Evolutionary conservation across 169 alveolate genomes (phyloP), one percentile per base, ranked within the genome.

Genomic region (Eimeria praecox): DNA sequence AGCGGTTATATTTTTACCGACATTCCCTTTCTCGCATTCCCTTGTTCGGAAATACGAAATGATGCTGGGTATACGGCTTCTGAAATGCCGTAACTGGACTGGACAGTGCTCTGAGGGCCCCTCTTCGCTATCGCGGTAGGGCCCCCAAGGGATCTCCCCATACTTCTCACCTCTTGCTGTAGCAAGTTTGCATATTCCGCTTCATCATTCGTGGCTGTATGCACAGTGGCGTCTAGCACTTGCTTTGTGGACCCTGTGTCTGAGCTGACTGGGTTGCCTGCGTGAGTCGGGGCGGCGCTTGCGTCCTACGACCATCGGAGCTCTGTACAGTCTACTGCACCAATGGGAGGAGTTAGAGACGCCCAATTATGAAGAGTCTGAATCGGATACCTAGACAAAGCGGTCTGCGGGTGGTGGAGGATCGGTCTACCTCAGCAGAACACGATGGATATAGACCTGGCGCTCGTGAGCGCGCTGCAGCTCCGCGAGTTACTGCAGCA

Each of bases 401-500:
- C 2, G 40, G 87, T 27, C 64, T 18, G 22, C 18, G 12, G 64
- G 59, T 9, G 90, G 73, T 18, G 35, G 71, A 82, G 89, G 42
- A 5, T 35, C 9, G 24, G 69, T 27, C 35, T 20, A 33, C 75
- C 22, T 8, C 52, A 10, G 54, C 69, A 9, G 62, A 46, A 20
- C 46, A 62, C 54, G 33, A 86, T 86, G 93, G 93, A 86, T 86
- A 64, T 62, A 18, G 93, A 86, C 77, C 40, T 86, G 82, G 93
- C 93, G 18, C 93, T 86, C 82, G 93, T 86, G 82, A 62, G 93
- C 80, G 93, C 93, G 62, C 93, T 86, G 93, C 93, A 86, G 93
- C 93, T 86, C 80, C 93, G 93, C 64, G 93, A 86, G 93, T 35
- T 86, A n/a, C 82, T 86, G 62, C 93, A 86, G 82, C 93, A 86